Conservation (phyloP, 2,329 filamentous ascomycete species). For the Aureobasidium sp. region DNA sequence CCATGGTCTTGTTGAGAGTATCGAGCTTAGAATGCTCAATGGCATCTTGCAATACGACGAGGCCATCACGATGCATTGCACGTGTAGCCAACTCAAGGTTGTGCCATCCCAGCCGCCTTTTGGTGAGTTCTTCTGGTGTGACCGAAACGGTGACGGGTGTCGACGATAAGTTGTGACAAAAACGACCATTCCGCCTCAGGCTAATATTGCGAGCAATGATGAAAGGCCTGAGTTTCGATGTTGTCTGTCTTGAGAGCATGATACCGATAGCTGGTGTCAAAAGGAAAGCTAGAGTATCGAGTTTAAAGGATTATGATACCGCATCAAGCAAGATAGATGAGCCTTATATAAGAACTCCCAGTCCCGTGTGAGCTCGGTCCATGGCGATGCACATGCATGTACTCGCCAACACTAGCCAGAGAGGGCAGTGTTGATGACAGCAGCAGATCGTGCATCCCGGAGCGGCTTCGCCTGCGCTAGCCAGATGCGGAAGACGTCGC, state of each 20-base stretch:
- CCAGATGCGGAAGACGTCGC: not conserved
- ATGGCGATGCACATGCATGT: not conserved
- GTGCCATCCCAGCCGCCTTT: slow-evolving; percentile 33
- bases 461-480: not conserved
- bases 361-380: no score
- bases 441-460: not conserved
- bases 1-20: slow-evolving; percentile 52
- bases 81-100: slow-evolving; percentile 52
- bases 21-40: slow-evolving; percentile 48
- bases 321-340: no score
- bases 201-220: not conserved
- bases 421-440: not conserved
- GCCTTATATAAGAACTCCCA: not conserved
- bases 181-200: no score
- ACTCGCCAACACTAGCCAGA: not conserved
- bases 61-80: slow-evolving; percentile 46
- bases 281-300: not conserved
- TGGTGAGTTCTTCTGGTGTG: not conserved
- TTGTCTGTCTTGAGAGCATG: not conserved
- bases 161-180: not conserved
- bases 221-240: not conserved
- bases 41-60: slow-evolving; percentile 51
- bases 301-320: not conserved
- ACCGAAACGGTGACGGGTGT: not conserved
- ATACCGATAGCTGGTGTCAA: not conserved